Evolutionary conservation across 2,329 filamentous ascomycete species (phyloP), one percentile per base, ranked within the genome.

Genomic region (Alternaria ethzedia): DNA sequence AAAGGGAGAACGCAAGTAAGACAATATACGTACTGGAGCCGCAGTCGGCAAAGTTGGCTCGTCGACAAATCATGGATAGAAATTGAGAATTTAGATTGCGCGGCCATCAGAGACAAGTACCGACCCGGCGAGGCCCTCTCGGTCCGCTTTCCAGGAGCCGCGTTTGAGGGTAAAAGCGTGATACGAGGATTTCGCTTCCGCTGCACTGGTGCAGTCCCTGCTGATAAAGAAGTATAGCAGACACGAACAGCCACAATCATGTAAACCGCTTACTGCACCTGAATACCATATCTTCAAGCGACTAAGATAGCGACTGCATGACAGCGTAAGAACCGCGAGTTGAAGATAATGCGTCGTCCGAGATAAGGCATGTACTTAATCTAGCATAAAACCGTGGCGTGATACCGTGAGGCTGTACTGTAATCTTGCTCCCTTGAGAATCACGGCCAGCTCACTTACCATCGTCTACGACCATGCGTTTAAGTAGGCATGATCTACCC

Each of bases 21-120:
- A 32, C 59, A 66, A 58, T 58, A 52, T 63, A 63, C 43, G 23
- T 36, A 43, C 32, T 30, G 17, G 21, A 36, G 51, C 36, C 43
- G 51, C 23, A 17, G 13, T 59, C 47, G 26, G 30, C 23, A 41
- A 41, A 59, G 47, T 54, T 66, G 64, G 61, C 58, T 54, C 46
- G 49, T 13, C 57, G 26, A 44, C 51, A 41, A 41, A 47, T 56
- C 50, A 67, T 57, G 58, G 28, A 45, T 23, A 15, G 5, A 44
- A 62, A 61, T 54, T 70, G 67, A 65, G 68, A 58, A 41, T 43
- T 46, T 59, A 64, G 47, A 67, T 64, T 65, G 50, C 56, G 54
- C 49, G 21, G 10, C 57, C 46, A 44, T 9, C 10, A 47, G 30
- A 56, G 45, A 23, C 11, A 41, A 32, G 43, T 20, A 43, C 36